These are phyloP conservation scores for Cubamyces sp. DNA, from an alignment of 768 basidiomycete genomes.

Conservation along the genomic window DNA sequence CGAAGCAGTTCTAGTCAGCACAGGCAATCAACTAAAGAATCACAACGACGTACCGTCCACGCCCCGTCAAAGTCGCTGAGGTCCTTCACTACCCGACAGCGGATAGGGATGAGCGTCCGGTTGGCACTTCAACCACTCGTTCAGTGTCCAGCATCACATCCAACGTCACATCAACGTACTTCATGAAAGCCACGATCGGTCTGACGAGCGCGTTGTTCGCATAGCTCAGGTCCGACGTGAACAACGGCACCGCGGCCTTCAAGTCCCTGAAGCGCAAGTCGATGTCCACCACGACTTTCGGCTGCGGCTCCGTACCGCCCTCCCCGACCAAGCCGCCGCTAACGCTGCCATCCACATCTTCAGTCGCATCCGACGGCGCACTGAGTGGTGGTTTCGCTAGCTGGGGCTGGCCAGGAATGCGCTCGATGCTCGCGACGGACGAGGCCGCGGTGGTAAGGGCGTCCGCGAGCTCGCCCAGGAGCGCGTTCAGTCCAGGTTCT, in stretches of 20 bases:
- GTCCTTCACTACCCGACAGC: conserved; percentile 84
- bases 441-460: conserved; percentile 72
- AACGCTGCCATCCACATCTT: conserved; percentile 35
- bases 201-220: conserved; percentile 91
- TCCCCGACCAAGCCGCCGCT: conserved; percentile 29
- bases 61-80: conserved; percentile 91
- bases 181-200: conserved; percentile 98
- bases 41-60: conserved; percentile 76
- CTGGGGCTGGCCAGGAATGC: conserved; percentile 85
- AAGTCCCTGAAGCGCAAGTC: conserved; percentile 94
- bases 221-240: conserved; percentile 85
- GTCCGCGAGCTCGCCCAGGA: conserved; percentile 89
- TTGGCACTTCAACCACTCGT: conserved; percentile 65
- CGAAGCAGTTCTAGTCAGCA: conserved; percentile 19
- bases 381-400: conserved; percentile 85
- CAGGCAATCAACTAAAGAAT: conserved; percentile 10
- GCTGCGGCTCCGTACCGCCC: conserved; percentile 34
- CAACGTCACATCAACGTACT: conserved; percentile 53
- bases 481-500: conserved; percentile 72
- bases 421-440: conserved; percentile 51
- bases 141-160: conserved; percentile 19
- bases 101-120: conserved; percentile 91
- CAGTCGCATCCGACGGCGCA: conserved; percentile 58
- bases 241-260: conserved; percentile 93
- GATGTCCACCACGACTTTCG: conserved; percentile 81